A percentile compares a stretch with the other conserved stretches of the same genome.
Evolutionary conservation across 73 alveolate genomes (phyloP).

Genomic region (Paramecium sonneborni): DNA sequence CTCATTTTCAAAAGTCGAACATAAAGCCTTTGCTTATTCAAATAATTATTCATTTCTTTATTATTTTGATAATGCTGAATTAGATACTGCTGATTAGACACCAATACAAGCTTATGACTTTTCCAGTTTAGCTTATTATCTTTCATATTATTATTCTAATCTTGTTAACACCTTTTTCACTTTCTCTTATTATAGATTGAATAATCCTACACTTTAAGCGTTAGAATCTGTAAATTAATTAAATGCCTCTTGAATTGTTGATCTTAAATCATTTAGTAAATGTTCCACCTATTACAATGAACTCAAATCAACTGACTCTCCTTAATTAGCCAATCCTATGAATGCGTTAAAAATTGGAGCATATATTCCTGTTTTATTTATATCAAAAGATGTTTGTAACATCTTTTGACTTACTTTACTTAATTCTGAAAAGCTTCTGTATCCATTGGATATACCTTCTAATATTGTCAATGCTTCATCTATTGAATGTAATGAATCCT

Average conservation of each 20-base stretch:
- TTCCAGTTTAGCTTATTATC: background rate
- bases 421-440: background rate
- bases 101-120: background rate
- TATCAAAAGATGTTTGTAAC: slow-evolving; percentile 8
- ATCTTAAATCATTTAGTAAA: background rate
- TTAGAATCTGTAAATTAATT: background rate
- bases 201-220: background rate
- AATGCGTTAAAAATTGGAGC: slow-evolving; percentile 14
- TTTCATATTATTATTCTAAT: background rate
- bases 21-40: slow-evolving; percentile 12
- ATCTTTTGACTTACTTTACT: background rate
- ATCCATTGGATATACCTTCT: background rate
- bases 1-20: background rate
- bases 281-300: background rate
- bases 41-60: background rate
- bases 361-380: background rate
- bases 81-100: background rate
- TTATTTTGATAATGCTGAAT: background rate
- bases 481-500: slow-evolving; percentile 13
- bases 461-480: slow-evolving; percentile 9
- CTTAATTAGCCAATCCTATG: background rate
- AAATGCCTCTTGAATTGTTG: background rate
- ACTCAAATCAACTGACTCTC: background rate
- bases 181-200: background rate
- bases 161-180: background rate